Percentiles rank a stretch among this genome's conserved stretches.
phyloP scores from a whole-genome alignment of 305 asterid genomes.

The Salvia sclarea region DNA sequence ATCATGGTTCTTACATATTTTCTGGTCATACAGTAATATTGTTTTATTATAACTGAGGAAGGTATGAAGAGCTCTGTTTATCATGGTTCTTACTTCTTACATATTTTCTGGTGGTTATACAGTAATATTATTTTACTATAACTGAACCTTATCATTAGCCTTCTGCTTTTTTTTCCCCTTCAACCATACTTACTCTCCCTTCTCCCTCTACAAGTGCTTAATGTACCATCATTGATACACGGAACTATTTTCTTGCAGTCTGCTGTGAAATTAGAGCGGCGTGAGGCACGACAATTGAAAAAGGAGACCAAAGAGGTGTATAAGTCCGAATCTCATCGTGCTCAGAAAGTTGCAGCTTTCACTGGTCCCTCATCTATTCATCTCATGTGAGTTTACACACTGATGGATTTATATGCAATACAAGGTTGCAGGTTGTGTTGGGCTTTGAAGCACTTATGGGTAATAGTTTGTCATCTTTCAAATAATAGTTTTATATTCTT shows the following conservation, averaged over 20 bases:
- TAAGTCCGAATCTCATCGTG: slow-evolving; percentile 72
- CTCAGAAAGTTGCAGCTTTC: slow-evolving; percentile 91
- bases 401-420: not conserved
- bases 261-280: slow-evolving; percentile 81
- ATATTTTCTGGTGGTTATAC: slow-evolving; percentile 1
- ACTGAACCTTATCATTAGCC: not conserved
- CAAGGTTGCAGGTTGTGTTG: not conserved
- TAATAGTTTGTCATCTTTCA: not conserved
- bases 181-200: not conserved
- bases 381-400: slow-evolving; percentile 59
- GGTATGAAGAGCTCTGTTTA: slow-evolving; percentile 42
- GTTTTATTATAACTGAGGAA: too few species aligned
- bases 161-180: not conserved
- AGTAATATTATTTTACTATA: not conserved
- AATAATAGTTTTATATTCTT: not conserved
- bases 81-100: slow-evolving; percentile 5
- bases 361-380: slow-evolving; percentile 88
- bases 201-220: not conserved
- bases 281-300: slow-evolving; percentile 80
- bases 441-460: not conserved
- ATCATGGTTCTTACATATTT: not conserved
- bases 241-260: slow-evolving; percentile 50
- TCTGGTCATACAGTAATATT: too few species aligned
- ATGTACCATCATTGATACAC: slow-evolving; percentile 11
- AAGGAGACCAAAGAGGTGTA: slow-evolving; percentile 73